Percentiles rank a stretch among this genome's conserved stretches.
These are phyloP conservation scores for Saposhnikovia divaricata DNA, from an alignment of 129 eudicot genomes.

Conservation along the genomic window DNA sequence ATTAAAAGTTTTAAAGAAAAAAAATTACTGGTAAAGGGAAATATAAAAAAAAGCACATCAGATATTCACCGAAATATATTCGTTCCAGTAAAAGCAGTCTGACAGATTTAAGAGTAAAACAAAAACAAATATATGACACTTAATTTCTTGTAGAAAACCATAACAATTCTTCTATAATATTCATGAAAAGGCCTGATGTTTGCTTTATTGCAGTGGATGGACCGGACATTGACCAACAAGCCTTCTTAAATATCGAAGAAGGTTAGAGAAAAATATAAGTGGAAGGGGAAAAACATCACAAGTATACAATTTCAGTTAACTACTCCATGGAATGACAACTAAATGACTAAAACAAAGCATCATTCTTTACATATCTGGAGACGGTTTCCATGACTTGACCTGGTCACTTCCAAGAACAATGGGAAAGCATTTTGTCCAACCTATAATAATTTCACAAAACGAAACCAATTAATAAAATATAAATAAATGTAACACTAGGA, in stretches of 20 bases:
- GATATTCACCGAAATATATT: background rate
- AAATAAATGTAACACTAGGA: background rate
- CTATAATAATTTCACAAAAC: slow-evolving; percentile 18
- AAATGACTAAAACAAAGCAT: background rate
- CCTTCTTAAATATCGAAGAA: background rate
- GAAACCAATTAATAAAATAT: background rate
- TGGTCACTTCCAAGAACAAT: slow-evolving; percentile 79
- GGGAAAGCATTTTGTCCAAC: slow-evolving; percentile 66
- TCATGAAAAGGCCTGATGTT: background rate
- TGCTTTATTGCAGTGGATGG: background rate
- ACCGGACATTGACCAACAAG: background rate
- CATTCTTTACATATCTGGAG: slow-evolving; percentile 69
- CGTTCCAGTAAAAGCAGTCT: background rate
- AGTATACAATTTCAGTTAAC: background rate
- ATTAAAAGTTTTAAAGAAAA: background rate
- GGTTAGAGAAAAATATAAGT: background rate
- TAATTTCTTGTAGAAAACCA: background rate
- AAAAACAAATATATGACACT: background rate
- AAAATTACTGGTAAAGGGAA: background rate
- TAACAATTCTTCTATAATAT: background rate
- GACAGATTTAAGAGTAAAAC: background rate
- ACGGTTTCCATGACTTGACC: slow-evolving; percentile 82
- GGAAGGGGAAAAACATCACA: background rate
- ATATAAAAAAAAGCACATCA: background rate
- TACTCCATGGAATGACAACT: background rate